Evolutionary conservation across 441 rosid species (phyloP).

Genomic region (Codiaeum variegatum): DNA sequence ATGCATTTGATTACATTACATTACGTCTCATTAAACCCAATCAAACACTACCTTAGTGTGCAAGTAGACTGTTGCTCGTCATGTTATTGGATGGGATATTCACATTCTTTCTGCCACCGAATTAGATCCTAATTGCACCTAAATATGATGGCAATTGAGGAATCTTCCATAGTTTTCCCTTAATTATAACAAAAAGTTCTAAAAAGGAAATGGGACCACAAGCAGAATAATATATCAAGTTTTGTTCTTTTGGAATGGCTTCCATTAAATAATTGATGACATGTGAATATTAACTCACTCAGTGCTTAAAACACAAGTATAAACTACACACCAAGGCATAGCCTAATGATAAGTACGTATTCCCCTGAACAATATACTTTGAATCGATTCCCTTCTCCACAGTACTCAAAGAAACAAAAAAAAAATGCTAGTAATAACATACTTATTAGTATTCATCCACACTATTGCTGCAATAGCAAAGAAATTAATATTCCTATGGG

Average conservation of each 20-base stretch:
- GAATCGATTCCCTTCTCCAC: too few relatives aligned
- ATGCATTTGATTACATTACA: too few relatives aligned
- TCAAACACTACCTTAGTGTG: too few relatives aligned
- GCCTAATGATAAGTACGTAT: too few relatives aligned
- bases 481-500: constrained; percentile 17
- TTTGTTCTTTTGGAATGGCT: neutral
- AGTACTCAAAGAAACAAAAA: too few relatives aligned
- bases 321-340: too few relatives aligned
- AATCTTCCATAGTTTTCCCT: neutral
- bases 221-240: neutral
- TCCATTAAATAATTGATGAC: neutral
- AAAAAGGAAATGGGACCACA: neutral
- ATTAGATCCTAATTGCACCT: neutral
- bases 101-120: neutral
- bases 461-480: constrained; percentile 1
- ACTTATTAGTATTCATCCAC: constrained; percentile 10
- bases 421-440: neutral
- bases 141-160: neutral
- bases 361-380: too few relatives aligned
- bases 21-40: too few relatives aligned
- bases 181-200: neutral
- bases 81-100: neutral
- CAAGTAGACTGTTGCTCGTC: neutral
- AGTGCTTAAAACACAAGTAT: neutral
- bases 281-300: neutral